Base-by-base conservation (phyloP, 164 flowering plant genomes). In the Kalanchoe fedtschenkoi region DNA sequence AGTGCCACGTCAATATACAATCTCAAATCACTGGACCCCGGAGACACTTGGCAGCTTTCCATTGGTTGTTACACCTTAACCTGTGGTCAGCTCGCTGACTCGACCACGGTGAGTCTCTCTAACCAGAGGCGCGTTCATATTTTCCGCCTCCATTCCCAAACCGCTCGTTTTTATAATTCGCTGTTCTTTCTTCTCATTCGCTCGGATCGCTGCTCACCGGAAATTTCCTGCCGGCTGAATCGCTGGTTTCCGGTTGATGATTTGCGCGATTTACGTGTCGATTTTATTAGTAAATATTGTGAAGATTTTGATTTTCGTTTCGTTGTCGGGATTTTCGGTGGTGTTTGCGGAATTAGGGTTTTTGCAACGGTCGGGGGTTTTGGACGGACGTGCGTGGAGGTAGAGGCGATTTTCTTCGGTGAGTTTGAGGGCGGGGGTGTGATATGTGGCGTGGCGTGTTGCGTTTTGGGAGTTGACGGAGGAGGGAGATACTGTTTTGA, bases 301-400 rank as follows among this genome's bases (percentile, higher is more conserved):
- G 2, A 19, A 4, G 37, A 11, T 33, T 58, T 14, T 58, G 41
- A 34, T 58, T 34, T 32, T 19, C 11, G 61, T 16, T 58, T 58
- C 34, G 61, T 2, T 13, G 17, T 42, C n/a, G 5, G 46, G 28
- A 37, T 1, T 34, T 58, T 30, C 2, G 61, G 61, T 14, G 7
- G 56, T 13, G 56, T 5, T 29, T n/a, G 37, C 22, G 61, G 60
- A 21, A 17, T 46, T 46, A 47, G 55, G 55, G 30, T 47, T 47
- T 51, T 51, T 58, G 28, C 61, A 58, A 33, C 61, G 56, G 33
- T 51, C 56, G 56, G 4, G 32, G 17, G 30, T 26, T 58, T 34
- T 17, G 61, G 61, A 58, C 41, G 42, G 10, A n/a, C 19, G 61
- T 14, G 61, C 24, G 38, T 33, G 24, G 26, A 58, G 34, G 33